These are phyloP conservation scores for Dunaliella primolecta DNA, from an alignment of 139 green algal genomes.

Conservation along the genomic window DNA sequence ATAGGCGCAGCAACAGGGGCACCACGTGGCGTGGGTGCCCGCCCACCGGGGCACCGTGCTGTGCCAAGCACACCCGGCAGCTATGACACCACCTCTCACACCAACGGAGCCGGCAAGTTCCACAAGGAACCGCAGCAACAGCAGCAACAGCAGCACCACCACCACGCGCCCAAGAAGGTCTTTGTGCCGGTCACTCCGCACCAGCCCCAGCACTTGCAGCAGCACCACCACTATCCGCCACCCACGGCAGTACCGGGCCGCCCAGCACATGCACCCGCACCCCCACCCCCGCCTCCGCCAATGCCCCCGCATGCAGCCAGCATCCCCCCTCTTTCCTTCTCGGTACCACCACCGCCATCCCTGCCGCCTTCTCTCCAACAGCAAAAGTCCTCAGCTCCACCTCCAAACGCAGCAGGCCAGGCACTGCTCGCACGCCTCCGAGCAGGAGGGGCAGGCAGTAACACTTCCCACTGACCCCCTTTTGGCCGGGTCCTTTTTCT, in stretches of 20 bases:
- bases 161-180: neutral
- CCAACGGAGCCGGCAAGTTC: neutral
- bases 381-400: neutral
- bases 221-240: no score
- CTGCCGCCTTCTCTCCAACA: neutral
- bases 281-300: neutral
- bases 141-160: conserved; percentile 4
- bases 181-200: neutral
- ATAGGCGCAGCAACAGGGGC: neutral
- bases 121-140: neutral
- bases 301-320: neutral
- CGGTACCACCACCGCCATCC: no score
- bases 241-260: neutral
- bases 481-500: no score
- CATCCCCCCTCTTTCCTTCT: neutral
- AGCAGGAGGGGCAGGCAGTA: neutral
- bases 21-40: neutral
- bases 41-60: neutral
- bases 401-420: neutral
- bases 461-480: no score
- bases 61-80: neutral
- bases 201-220: neutral
- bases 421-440: neutral
- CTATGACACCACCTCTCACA: neutral
- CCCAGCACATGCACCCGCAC: neutral